Conservation (phyloP, 2,329 filamentous ascomycete species). For the Bertia moriformis region DNA sequence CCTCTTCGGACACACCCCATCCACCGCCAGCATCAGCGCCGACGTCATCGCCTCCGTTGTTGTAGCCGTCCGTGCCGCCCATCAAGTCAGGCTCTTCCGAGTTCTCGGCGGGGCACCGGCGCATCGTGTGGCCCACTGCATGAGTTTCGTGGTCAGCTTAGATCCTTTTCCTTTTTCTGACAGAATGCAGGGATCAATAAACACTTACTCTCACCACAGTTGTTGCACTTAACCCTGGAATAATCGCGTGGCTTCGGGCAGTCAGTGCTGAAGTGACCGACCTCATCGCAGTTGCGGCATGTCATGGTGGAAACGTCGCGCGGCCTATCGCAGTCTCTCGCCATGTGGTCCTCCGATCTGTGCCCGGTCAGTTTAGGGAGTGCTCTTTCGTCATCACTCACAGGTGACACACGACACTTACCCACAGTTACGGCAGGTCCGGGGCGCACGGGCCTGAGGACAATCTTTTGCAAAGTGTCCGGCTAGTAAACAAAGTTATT, state of each 20-base stretch:
- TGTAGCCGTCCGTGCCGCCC: not conserved
- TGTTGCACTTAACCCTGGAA: conserved; percentile 25
- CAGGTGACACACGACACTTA: no score
- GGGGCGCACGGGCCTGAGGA: conserved; percentile 12
- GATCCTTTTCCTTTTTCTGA: not conserved
- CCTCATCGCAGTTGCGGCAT: conserved; percentile 28
- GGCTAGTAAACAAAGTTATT: conserved; percentile 11
- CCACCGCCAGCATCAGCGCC: no score
- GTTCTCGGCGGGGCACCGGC: conserved; percentile 20
- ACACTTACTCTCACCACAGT: conserved; percentile 23
- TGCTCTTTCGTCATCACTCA: no score
- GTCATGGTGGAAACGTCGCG: conserved; percentile 20
- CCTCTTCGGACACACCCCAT: no score
- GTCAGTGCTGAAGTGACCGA: conserved; percentile 24
- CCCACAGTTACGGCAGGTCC: conserved; percentile 27
- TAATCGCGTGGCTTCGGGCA: conserved; percentile 25
- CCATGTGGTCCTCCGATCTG: conserved; percentile 22
- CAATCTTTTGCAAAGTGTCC: conserved; percentile 30
- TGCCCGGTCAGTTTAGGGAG: conserved; percentile 8
- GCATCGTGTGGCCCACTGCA: conserved; percentile 24
- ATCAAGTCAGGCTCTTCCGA: no score
- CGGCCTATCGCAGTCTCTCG: conserved; percentile 23
- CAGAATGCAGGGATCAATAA: no score
- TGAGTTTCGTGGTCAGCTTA: conserved; percentile 4
- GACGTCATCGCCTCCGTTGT: not conserved